Conservation (phyloP, 768 basidiomycete genomes). For the Agaricus subrufescens region DNA sequence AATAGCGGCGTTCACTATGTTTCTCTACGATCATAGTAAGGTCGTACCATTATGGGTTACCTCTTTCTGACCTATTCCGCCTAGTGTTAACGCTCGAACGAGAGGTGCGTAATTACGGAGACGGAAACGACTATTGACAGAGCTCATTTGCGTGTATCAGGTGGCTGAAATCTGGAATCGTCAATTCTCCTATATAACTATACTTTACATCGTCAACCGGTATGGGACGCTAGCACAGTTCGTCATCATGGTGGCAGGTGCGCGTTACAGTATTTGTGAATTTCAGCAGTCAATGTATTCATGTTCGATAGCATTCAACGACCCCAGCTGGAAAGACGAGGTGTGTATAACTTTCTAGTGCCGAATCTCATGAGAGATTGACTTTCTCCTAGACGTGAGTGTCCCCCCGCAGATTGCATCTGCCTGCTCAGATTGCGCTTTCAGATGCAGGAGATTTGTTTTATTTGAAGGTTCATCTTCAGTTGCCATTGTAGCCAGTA, state of each 20-base stretch:
- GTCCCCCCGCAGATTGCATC: not conserved
- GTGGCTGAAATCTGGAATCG: constrained; percentile 25
- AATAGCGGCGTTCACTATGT: constrained; percentile 17
- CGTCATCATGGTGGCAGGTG: constrained; percentile 20
- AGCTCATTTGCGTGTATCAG: not conserved
- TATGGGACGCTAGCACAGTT: constrained; percentile 24
- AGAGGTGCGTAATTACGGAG: constrained; percentile 5
- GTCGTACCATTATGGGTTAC: not conserved
- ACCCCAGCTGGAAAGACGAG: constrained; percentile 17
- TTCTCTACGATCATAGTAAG: constrained; percentile 18
- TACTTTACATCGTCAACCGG: constrained; percentile 27
- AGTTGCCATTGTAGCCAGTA: constrained; percentile 18
- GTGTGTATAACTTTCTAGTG: constrained; percentile 10
- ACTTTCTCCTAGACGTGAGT: not conserved
- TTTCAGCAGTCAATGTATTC: not conserved
- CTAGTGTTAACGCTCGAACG: constrained; percentile 9
- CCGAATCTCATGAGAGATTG: not conserved
- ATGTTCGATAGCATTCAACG: constrained; percentile 17
- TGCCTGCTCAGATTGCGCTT: not conserved
- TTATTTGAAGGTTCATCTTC: constrained; percentile 25
- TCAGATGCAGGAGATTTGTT: constrained; percentile 21
- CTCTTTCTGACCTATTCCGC: not conserved
- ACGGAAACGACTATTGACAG: no score
- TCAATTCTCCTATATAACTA: constrained; percentile 17
- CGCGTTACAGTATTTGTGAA: not conserved